phyloP scores from a whole-genome alignment of 805 yeast species.

The Schizosaccharomyces pombe region DNA sequence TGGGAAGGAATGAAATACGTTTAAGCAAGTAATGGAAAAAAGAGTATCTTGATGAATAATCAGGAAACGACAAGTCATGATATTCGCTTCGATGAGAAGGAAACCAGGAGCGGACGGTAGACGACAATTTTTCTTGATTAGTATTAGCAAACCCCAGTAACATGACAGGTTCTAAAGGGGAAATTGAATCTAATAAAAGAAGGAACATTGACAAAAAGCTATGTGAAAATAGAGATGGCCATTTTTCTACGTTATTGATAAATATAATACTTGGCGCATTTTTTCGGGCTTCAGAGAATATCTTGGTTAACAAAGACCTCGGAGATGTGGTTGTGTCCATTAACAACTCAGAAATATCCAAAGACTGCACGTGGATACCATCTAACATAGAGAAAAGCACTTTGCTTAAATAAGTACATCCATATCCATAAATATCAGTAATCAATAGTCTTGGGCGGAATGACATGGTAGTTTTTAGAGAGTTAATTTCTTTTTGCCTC shows the following conservation, averaged over 20 bases:
- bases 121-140: conserved; percentile 19
- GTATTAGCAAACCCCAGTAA: conserved; percentile 44
- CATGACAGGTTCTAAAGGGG: conserved; percentile 46
- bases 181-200: conserved; percentile 40
- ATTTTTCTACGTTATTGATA: conserved; percentile 57
- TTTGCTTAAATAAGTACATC: conserved; percentile 64
- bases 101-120: conserved; percentile 31
- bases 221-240: conserved; percentile 43
- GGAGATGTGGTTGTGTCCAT: conserved; percentile 55
- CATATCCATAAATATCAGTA: conserved; percentile 53
- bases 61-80: neutral
- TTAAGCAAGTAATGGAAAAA: neutral
- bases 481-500: neutral
- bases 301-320: conserved; percentile 38
- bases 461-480: neutral
- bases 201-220: conserved; percentile 46
- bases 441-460: conserved; percentile 65
- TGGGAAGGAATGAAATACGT: neutral
- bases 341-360: conserved; percentile 56
- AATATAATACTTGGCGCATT: conserved; percentile 67
- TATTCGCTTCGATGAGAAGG: conserved; percentile 18
- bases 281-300: conserved; percentile 63
- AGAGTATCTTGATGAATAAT: neutral
- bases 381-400: conserved; percentile 66
- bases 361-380: conserved; percentile 67